A percentile compares a stretch with the other conserved stretches of the same genome.
Evolutionary conservation across 1,284 basidiomycete genomes (phyloP).

Genomic region (Malassezia sp.): DNA sequence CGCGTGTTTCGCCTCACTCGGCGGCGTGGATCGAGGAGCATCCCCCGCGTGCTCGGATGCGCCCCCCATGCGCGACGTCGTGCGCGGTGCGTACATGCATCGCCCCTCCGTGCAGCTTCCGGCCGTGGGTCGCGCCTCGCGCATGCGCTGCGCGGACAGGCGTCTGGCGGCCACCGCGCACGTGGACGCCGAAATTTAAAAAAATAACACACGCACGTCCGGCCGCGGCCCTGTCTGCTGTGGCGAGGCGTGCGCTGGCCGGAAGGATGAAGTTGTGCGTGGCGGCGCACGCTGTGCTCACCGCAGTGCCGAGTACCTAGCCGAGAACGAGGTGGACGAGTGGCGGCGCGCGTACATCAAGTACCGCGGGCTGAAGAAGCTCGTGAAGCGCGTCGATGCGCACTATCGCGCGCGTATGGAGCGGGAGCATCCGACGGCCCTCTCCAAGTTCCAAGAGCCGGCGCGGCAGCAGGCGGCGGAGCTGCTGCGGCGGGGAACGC

Average conservation of each 20-base stretch:
- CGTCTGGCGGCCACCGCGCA: not conserved
- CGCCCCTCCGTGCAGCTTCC: no score
- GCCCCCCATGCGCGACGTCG: no score
- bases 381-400: conserved; percentile 43
- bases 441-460: not conserved
- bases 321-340: conserved; percentile 40
- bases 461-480: not conserved
- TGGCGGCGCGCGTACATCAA: conserved; percentile 46
- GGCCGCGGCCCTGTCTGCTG: not conserved
- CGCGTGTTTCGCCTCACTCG: no score
- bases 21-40: no score
- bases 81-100: no score
- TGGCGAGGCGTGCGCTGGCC: not conserved
- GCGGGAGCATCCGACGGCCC: no score
- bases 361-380: conserved; percentile 46
- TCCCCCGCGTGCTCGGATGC: no score
- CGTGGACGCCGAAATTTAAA: not conserved
- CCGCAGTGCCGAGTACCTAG: conserved; percentile 31
- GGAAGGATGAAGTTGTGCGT: conserved; percentile 21
- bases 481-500: not conserved
- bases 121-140: not conserved
- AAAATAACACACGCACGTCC: not conserved
- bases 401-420: conserved; percentile 15
- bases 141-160: not conserved
- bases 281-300: not conserved